A percentile compares a stretch with the other conserved stretches of the same genome.
Conservation (phyloP, 805 yeast genomes). For the Candida suzukii region DNA sequence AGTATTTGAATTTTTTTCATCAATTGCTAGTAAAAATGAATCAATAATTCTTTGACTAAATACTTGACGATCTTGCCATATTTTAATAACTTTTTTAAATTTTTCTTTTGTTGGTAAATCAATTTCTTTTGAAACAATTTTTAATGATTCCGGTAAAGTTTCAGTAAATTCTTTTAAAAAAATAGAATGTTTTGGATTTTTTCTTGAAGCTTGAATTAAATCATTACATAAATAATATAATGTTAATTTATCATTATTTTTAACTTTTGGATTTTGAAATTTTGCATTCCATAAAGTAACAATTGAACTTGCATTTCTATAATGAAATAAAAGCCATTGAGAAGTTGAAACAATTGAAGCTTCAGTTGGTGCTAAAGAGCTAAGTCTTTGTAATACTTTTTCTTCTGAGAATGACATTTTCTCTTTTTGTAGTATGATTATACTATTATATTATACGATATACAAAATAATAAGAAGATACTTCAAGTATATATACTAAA, state of each 20-base stretch:
- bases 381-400: slow-evolving; percentile 39
- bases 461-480: too few species aligned
- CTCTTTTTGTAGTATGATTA: too few species aligned
- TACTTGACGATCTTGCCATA: slow-evolving; percentile 51
- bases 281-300: slow-evolving; percentile 44
- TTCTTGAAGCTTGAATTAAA: slow-evolving; percentile 70
- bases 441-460: too few species aligned
- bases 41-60: slow-evolving; percentile 24
- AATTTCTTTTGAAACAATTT: slow-evolving; percentile 23
- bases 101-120: slow-evolving; percentile 30
- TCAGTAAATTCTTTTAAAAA: slow-evolving; percentile 51
- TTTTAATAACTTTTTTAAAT: slow-evolving; percentile 42
- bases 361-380: slow-evolving; percentile 50
- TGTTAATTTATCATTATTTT: slow-evolving; percentile 35
- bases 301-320: slow-evolving; percentile 45
- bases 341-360: slow-evolving; percentile 69
- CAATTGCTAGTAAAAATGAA: slow-evolving; percentile 2
- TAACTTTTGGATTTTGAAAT: slow-evolving; percentile 6
- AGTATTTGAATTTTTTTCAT: not conserved
- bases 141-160: slow-evolving; percentile 37
- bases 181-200: slow-evolving; percentile 46
- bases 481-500: too few species aligned
- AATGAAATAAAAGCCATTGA: slow-evolving; percentile 65
- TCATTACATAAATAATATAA: slow-evolving; percentile 73
- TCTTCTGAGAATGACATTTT: slow-evolving; percentile 47